Evolutionary conservation across 1,284 basidiomycete genomes (phyloP).

Genomic region (Mycena citricolor): DNA sequence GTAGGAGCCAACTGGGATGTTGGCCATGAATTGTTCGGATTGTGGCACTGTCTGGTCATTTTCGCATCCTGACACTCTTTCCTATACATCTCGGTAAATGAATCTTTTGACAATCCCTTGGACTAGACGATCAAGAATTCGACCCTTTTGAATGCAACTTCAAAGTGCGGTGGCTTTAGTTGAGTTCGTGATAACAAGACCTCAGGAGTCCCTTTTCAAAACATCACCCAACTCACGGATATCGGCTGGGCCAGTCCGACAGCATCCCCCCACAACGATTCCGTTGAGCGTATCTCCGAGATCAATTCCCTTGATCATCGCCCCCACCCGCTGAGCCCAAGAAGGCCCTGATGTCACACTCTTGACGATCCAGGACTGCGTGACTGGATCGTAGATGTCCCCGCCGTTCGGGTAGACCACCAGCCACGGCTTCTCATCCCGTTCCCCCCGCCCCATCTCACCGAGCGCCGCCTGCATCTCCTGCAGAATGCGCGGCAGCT

Average conservation of each 20-base stretch:
- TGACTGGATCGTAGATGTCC: conserved; percentile 51
- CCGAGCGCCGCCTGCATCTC: conserved; percentile 30
- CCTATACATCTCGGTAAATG: no score
- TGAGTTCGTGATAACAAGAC: no score
- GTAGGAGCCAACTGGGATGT: no score
- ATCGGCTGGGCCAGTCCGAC: conserved; percentile 19
- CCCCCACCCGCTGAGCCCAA: conserved; percentile 13
- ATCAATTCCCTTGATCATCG: conserved; percentile 3
- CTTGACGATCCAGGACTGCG: conserved; percentile 44
- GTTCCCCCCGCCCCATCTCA: conserved; percentile 13
- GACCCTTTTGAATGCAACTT: no score
- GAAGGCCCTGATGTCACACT: neutral
- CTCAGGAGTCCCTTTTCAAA: no score
- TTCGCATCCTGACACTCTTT: no score
- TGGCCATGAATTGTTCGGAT: no score
- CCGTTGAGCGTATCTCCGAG: conserved; percentile 8
- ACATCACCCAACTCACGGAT: conserved; percentile 12
- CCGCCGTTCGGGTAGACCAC: conserved; percentile 78
- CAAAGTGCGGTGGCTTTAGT: no score
- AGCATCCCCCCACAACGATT: conserved; percentile 21
- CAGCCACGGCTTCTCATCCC: conserved; percentile 47
- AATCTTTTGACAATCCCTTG: no score
- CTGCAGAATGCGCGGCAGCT: conserved; percentile 37
- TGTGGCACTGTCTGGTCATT: no score
- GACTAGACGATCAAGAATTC: no score